A percentile compares a stretch with the other conserved stretches of the same genome.
Conservation (phyloP, 345 rosid genomes). For the Bruguiera parviflora region DNA sequence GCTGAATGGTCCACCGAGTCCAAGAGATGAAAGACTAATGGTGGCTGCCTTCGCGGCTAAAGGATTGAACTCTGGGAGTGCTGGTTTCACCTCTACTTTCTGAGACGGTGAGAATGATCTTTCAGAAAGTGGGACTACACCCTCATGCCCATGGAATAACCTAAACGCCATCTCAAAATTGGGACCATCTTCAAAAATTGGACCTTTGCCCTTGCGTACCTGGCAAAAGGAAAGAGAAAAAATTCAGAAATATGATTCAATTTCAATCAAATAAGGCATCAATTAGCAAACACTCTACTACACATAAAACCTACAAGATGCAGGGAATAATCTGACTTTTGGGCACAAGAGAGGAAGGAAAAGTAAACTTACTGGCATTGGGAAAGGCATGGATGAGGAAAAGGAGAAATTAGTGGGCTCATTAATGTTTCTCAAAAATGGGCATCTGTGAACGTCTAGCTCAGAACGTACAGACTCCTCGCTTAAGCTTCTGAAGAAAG, state of each 20-base stretch:
- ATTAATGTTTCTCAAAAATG: conserved; percentile 92
- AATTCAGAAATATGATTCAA: neutral
- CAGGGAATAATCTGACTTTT: neutral
- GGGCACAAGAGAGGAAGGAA: neutral
- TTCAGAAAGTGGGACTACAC: conserved; percentile 89
- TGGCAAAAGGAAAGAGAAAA: conserved; percentile 15
- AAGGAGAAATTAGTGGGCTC: conserved; percentile 91
- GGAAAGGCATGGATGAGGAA: conserved; percentile 57
- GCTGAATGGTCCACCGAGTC: conserved; percentile 76
- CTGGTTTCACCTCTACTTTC: conserved; percentile 28
- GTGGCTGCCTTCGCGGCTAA: conserved; percentile 96
- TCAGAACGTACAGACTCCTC: conserved; percentile 52
- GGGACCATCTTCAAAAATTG: conserved; percentile 97
- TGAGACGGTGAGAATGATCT: conserved; percentile 33
- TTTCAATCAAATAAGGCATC: neutral
- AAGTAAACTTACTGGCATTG: conserved; percentile 65
- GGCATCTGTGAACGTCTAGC: conserved; percentile 63
- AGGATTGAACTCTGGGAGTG: conserved; percentile 66
- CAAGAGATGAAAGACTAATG: conserved; percentile 91
- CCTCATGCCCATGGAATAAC: conserved; percentile 90
- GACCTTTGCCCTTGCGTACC: conserved; percentile 69
- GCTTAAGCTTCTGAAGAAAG: conserved; percentile 45
- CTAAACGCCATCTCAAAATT: conserved; percentile 89
- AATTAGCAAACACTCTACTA: too few species aligned
- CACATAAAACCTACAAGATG: too few species aligned